These are phyloP conservation scores for Candida arabinofermentans DNA, from an alignment of 805 yeast genomes.

Conservation along the genomic window DNA sequence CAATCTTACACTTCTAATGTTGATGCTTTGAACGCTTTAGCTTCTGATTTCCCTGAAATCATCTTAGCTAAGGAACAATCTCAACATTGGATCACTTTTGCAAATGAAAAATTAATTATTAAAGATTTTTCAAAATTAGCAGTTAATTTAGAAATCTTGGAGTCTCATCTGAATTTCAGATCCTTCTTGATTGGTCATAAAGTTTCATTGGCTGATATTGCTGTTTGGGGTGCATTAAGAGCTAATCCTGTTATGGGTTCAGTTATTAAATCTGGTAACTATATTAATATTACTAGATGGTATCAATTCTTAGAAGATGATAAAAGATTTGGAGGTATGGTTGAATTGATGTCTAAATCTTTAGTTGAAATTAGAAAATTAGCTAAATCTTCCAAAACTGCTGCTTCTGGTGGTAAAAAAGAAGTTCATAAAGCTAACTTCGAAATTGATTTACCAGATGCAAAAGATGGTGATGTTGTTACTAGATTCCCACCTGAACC, in stretches of 20 bases:
- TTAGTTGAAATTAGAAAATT: constrained; percentile 70
- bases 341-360: constrained; percentile 63
- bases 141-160: constrained; percentile 72
- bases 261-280: constrained; percentile 77
- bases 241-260: constrained; percentile 93
- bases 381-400: constrained; percentile 41
- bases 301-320: constrained; percentile 71
- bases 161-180: constrained; percentile 79
- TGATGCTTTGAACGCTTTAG: constrained; percentile 46
- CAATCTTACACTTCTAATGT: constrained; percentile 39
- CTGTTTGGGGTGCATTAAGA: constrained; percentile 91
- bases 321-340: constrained; percentile 63
- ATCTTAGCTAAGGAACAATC: constrained; percentile 36
- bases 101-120: constrained; percentile 62
- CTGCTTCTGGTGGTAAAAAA: constrained; percentile 55
- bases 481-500: constrained; percentile 99
- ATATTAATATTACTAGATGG: constrained; percentile 91
- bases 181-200: constrained; percentile 68
- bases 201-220: constrained; percentile 75
- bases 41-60: constrained; percentile 48
- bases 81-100: constrained; percentile 64
- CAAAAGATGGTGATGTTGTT: constrained; percentile 90
- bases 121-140: constrained; percentile 88
- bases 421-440: constrained; percentile 92
- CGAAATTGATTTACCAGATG: constrained; percentile 89